Base-by-base conservation (phyloP, 2,329 filamentous ascomycete genomes). In the Phialophora macrospora region DNA sequence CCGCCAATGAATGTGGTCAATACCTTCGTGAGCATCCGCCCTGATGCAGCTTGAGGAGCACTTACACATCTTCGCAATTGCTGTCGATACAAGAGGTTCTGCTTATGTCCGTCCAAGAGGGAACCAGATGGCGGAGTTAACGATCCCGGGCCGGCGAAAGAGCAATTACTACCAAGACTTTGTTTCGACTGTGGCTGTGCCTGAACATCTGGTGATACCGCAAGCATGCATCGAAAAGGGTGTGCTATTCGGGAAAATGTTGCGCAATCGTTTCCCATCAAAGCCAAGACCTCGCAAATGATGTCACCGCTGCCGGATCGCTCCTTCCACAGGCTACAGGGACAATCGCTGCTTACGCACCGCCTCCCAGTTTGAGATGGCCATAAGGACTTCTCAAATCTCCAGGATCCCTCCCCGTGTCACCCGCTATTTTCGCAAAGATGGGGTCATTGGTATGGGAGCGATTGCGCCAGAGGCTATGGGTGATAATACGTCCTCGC, bases 1-100 rank as follows among this genome's bases (percentile, higher is more conserved):
- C 84, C 84, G 4, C 79, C 83, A 49, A 86, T 81, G 17, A 78
- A 73, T 20, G 75, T 72, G 1, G 74, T 64, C 14, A 75, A 72
- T 51, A 72, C 38, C 5, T 30, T 34, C 24, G 58, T 49, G 17
- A 60, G 44, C 9, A 20, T n/a, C 7, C n/a, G 28, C 11, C 14
- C 7, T 8, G 12, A 30, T 41, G 49, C 2, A 9, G 5, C 30
- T 9, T 6, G 52, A 32, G 22, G 26, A 32, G 8, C 9, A 58
- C 54, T 41, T 30, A 63, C 60, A 30, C 3, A 41, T 77, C 55
- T 78, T 76, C 3, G 75, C 68, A 22, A 72, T 74, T 26, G 71
- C 72, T 52, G 74, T 73, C n/a, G n/a, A n/a, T n/a, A n/a, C n/a
- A n/a, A n/a, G n/a, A n/a, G n/a, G n/a, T n/a, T n/a, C n/a, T n/a